phyloP scores from a whole-genome alignment of 1,284 basidiomycete genomes.

The Rhodotorula sp. region DNA sequence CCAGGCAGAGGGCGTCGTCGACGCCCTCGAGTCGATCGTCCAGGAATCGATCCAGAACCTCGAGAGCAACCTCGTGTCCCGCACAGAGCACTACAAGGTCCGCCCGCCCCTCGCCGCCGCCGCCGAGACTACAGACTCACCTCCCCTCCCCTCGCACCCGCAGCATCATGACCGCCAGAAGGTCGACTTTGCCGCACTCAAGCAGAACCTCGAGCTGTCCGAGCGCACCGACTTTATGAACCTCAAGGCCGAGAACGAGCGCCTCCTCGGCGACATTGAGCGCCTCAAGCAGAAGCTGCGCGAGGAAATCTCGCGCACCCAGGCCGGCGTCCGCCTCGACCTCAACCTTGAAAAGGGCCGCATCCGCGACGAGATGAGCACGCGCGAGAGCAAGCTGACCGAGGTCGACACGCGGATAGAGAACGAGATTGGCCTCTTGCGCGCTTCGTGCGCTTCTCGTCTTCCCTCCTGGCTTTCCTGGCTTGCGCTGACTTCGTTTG shows the following conservation, averaged over 20 bases:
- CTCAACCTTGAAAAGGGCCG: slow-evolving; percentile 93
- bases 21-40: slow-evolving; percentile 89
- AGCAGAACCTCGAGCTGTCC: slow-evolving; percentile 92
- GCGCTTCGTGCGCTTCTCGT: slow-evolving; percentile 57
- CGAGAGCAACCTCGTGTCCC: slow-evolving; percentile 90
- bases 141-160: too few relatives aligned
- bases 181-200: slow-evolving; percentile 96
- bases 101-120: not conserved
- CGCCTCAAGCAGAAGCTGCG: slow-evolving; percentile 92
- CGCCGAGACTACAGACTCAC: not conserved
- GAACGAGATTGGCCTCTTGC: slow-evolving; percentile 86
- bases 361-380: slow-evolving; percentile 88
- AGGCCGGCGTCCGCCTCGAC: slow-evolving; percentile 91
- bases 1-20: slow-evolving; percentile 93
- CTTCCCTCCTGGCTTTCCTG: not conserved
- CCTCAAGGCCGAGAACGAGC: slow-evolving; percentile 87
- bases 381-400: slow-evolving; percentile 95
- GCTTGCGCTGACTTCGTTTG: not conserved
- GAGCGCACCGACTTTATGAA: slow-evolving; percentile 96
- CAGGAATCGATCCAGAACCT: slow-evolving; percentile 92
- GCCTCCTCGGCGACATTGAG: slow-evolving; percentile 87
- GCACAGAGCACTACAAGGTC: slow-evolving; percentile 76
- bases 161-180: slow-evolving; percentile 57
- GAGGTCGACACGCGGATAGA: slow-evolving; percentile 98
- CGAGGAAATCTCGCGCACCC: slow-evolving; percentile 87